A percentile compares a stretch with the other conserved stretches of the same genome.
phyloP scores from a whole-genome alignment of 208 protist genomes.

The Trypanosoma caninum region DNA sequence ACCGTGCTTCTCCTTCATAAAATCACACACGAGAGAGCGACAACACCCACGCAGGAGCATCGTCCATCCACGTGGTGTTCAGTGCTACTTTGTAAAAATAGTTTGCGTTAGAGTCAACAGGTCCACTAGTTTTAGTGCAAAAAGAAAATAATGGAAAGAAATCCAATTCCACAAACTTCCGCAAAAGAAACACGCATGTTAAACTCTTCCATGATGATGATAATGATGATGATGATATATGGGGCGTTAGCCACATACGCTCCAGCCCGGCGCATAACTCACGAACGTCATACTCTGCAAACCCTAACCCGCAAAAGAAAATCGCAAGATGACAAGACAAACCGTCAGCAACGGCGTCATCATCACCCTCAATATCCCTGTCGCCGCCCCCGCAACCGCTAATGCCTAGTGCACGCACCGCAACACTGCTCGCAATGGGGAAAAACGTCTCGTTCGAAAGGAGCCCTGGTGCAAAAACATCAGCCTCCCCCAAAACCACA shows the following conservation, averaged over 20 bases:
- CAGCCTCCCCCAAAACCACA: constrained; percentile 55
- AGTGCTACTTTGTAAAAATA: constrained; percentile 22
- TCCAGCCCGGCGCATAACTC: constrained; percentile 45
- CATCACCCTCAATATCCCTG: background rate
- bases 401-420: too few species aligned
- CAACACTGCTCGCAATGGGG: constrained; percentile 19
- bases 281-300: constrained; percentile 41
- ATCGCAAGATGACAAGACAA: constrained; percentile 24
- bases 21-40: constrained; percentile 23
- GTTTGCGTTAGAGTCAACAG: constrained; percentile 4
- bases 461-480: constrained; percentile 47
- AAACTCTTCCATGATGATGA: constrained; percentile 37
- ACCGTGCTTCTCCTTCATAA: constrained; percentile 4
- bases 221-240: background rate
- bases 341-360: background rate
- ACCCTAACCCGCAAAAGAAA: constrained; percentile 61
- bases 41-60: constrained; percentile 61
- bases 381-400: constrained; percentile 24
- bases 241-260: constrained; percentile 25
- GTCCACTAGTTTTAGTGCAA: constrained; percentile 20
- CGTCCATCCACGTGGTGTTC: constrained; percentile 67
- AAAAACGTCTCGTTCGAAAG: constrained; percentile 49
- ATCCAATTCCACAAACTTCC: constrained; percentile 22
- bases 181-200: constrained; percentile 54
- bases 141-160: constrained; percentile 61